Evolutionary conservation across 2,329 filamentous ascomycete species (phyloP).

Genomic region (Fusarium sambucinum): DNA sequence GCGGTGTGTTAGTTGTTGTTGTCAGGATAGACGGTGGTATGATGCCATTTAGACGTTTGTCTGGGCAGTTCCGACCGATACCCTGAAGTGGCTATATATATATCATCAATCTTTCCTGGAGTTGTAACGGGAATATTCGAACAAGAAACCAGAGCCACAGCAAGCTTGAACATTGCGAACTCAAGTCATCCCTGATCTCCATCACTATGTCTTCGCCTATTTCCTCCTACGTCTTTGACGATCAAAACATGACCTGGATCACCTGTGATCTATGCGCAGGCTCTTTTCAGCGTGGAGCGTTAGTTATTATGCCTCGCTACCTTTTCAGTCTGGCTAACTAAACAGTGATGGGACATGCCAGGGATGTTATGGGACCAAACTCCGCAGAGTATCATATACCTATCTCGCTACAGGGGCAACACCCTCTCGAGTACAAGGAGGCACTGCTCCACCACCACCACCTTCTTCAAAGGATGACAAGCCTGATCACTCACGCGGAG

Average conservation of each 20-base stretch:
- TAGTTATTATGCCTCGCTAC: neutral
- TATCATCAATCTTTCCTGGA: constrained; percentile 16
- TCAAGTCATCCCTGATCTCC: neutral
- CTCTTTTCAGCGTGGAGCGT: constrained; percentile 42
- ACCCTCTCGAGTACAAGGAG: constrained; percentile 18
- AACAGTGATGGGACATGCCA: constrained; percentile 28
- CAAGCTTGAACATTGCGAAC: constrained; percentile 4
- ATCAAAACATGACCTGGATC: constrained; percentile 45
- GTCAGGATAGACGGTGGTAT: constrained; percentile 12
- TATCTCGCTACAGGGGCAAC: constrained; percentile 33
- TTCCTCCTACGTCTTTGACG: constrained; percentile 40
- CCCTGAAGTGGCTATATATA: constrained; percentile 38
- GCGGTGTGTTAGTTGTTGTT: constrained; percentile 33
- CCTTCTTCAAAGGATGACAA: constrained; percentile 31
- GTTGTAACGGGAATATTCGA: neutral
- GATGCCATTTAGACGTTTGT: constrained; percentile 16
- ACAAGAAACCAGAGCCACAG: neutral
- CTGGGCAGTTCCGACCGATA: neutral
- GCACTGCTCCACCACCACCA: constrained; percentile 28
- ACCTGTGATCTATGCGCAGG: constrained; percentile 44
- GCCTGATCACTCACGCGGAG: constrained; percentile 26
- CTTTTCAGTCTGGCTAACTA: neutral
- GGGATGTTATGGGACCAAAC: constrained; percentile 44
- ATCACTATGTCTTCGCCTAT: constrained; percentile 29
- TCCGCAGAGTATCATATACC: constrained; percentile 40